These are phyloP conservation scores for Fraxinus cuspidata DNA, from an alignment of 257 asterid genomes.

Conservation along the genomic window DNA sequence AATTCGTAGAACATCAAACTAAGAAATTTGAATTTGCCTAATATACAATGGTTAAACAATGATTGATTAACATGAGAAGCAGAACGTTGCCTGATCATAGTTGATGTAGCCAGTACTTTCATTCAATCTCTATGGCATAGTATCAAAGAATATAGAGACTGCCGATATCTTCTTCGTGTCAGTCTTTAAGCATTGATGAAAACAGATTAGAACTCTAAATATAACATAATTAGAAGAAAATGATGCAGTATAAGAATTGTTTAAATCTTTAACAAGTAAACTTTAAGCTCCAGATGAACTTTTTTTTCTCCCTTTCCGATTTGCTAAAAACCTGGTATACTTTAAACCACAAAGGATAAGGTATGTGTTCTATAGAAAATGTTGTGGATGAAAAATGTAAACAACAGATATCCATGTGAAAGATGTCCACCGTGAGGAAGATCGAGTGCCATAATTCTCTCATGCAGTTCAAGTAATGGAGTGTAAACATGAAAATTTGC, in stretches of 20 bases:
- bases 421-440: slow-evolving; percentile 99
- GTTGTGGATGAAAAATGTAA: not conserved
- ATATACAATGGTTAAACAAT: not conserved
- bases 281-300: not conserved
- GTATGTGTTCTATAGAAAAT: not conserved
- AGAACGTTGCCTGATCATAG: slow-evolving; percentile 72
- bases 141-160: slow-evolving; percentile 91
- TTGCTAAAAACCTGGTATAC: not conserved
- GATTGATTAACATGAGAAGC: not conserved
- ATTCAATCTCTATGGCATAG: slow-evolving; percentile 95
- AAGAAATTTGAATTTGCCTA: not conserved
- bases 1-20: not conserved
- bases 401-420: slow-evolving; percentile 89
- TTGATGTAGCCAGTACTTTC: slow-evolving; percentile 93
- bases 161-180: slow-evolving; percentile 98
- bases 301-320: not conserved
- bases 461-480: slow-evolving; percentile 84
- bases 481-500: slow-evolving; percentile 84
- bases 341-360: not conserved
- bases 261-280: not conserved
- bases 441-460: slow-evolving; percentile 90
- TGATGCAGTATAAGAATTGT: not conserved
- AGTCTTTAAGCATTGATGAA: slow-evolving; percentile 50
- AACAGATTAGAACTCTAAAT: not conserved
- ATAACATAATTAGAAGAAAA: not conserved